Conservation (phyloP, 148 eudicot genomes). For the Fagopyrum homotropicum region DNA sequence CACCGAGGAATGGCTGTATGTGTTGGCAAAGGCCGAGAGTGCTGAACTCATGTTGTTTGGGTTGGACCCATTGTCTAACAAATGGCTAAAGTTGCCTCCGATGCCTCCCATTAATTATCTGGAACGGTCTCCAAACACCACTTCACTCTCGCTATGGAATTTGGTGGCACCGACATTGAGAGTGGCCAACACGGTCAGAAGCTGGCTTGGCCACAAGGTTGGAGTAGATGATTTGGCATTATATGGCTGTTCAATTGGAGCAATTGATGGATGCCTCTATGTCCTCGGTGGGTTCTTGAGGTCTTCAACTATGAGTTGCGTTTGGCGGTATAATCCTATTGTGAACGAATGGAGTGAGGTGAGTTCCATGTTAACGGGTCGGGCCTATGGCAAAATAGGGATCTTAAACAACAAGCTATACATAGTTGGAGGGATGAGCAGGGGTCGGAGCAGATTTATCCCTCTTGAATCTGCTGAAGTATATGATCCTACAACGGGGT, state of each 20-base stretch:
- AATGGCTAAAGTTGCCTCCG: slow-evolving; percentile 75
- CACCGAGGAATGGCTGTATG: slow-evolving; percentile 81
- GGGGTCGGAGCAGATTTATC: slow-evolving; percentile 57
- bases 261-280: slow-evolving; percentile 74
- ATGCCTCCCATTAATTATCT: slow-evolving; percentile 50
- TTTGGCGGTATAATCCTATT: slow-evolving; percentile 73
- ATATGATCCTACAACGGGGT: slow-evolving; percentile 59
- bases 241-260: slow-evolving; percentile 83
- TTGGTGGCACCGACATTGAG: slow-evolving; percentile 51
- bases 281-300: slow-evolving; percentile 71
- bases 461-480: slow-evolving; percentile 94
- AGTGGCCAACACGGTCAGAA: slow-evolving; percentile 59
- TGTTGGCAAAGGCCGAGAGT: slow-evolving; percentile 50
- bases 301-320: slow-evolving; percentile 59
- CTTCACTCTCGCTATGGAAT: slow-evolving; percentile 52
- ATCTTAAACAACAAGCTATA: slow-evolving; percentile 71
- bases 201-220: slow-evolving; percentile 69
- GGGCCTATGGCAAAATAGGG: slow-evolving; percentile 90
- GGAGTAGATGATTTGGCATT: slow-evolving; percentile 46
- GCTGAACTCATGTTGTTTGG: slow-evolving; percentile 64
- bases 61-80: slow-evolving; percentile 63
- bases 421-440: slow-evolving; percentile 89
- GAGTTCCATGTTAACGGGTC: slow-evolving; percentile 56
- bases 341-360: slow-evolving; percentile 67
- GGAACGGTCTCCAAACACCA: slow-evolving; percentile 41